Base-by-base conservation (phyloP, 1,284 basidiomycete species). In the Leccinum solheimii region DNA sequence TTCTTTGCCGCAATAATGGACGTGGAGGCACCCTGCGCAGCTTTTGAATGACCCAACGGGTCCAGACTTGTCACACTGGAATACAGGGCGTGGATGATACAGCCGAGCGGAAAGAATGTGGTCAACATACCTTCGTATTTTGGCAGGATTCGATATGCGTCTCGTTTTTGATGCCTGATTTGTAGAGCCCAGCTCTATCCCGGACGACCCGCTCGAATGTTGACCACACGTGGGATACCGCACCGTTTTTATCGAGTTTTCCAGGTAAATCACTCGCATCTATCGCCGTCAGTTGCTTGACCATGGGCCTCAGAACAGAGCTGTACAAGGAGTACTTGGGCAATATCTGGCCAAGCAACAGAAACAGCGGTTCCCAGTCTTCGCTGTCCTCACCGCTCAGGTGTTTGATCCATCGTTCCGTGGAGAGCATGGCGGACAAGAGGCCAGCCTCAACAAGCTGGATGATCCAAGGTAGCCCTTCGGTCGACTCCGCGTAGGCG, bases 1-100 rank as follows among this genome's bases (percentile, higher is more conserved):
- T 60, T 74, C 71, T 48, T 62, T 72, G 61, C 71, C 67, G 56
- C 70, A 72, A 50, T 72, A 75, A 53, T 73, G 61, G 21, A 74
- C 71, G 45, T 72, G 70, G 48, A 72, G 66, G 51, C 70, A 72
- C 5, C 68, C 69, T 7, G 66, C 63, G 19, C 73, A 75, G 5
- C 61, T 64, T 52, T 72, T 75, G 53, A 74, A 68, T 16, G 68
- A 71, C 21, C 68, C 69, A 8, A 64, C 57, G 19, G 72, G 71
- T 16, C 66, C 71, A 0, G 66, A 69, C 48, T 63, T 75, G 53
- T 60, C 60, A 14, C 71, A 72, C 73, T 75, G 23, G 27, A 62
- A 1, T 5, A 5, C 1, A 38, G 30, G 16, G 10, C 14, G 23
- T 63, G 36, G 43, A 57, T 59, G 54, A 45, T 23, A 51, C 45